Conservation (phyloP, 345 rosid genomes). For the Trapa bicornis region DNA sequence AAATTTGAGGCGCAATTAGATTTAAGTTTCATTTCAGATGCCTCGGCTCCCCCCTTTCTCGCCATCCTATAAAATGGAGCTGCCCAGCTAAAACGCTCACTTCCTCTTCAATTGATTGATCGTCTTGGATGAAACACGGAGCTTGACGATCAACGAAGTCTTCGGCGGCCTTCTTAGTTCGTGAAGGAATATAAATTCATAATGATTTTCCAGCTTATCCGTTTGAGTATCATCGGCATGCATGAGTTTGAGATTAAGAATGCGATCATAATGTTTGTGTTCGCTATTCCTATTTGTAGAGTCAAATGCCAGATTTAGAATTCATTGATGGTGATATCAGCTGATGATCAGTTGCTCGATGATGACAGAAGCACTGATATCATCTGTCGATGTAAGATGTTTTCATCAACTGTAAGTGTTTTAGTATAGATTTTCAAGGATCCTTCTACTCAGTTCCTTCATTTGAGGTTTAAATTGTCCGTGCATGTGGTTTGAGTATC, state of each 20-base stretch:
- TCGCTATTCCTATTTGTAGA: too few relatives aligned
- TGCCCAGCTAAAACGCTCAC: slow-evolving; percentile 22
- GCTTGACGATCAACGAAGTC: background rate
- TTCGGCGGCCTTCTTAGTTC: too few relatives aligned
- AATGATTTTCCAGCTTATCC: too few relatives aligned
- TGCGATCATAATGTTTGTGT: too few relatives aligned
- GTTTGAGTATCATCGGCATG: too few relatives aligned
- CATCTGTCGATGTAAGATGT: background rate
- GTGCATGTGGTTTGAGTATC: background rate
- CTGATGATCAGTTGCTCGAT: too few relatives aligned
- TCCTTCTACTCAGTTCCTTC: background rate
- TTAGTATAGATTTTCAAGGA: background rate
- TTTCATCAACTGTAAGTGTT: background rate
- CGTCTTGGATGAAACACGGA: background rate
- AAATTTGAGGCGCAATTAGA: slow-evolving; percentile 27
- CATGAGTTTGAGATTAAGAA: too few relatives aligned
- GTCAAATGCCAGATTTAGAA: too few relatives aligned
- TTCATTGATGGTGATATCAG: too few relatives aligned
- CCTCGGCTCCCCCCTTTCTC: slow-evolving; percentile 13
- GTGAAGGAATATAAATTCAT: too few relatives aligned
- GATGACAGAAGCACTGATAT: background rate
- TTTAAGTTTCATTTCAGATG: background rate
- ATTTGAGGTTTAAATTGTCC: background rate
- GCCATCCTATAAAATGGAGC: slow-evolving; percentile 20
- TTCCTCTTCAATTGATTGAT: background rate